These are phyloP conservation scores for Nemania bipapillata DNA, from an alignment of 2,329 filamentous ascomycete genomes.

Conservation along the genomic window DNA sequence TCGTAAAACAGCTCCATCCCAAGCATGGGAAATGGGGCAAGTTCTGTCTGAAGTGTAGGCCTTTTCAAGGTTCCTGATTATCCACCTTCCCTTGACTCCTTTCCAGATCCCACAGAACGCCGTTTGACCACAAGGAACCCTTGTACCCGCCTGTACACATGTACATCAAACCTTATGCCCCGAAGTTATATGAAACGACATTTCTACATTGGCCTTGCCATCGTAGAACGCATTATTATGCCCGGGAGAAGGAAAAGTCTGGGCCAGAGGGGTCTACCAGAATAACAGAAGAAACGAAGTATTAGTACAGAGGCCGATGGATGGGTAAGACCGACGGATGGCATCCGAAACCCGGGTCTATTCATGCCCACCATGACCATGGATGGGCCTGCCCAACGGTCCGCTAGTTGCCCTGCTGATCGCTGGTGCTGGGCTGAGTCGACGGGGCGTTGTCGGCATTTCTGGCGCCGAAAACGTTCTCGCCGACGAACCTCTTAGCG, in stretches of 20 bases:
- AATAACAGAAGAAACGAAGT: slow-evolving; percentile 31
- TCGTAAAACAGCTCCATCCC: slow-evolving; percentile 34
- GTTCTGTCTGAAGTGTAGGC: slow-evolving; percentile 9
- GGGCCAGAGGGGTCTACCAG: neutral
- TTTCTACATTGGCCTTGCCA: slow-evolving; percentile 8
- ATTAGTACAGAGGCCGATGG: slow-evolving; percentile 32
- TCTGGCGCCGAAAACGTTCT: slow-evolving; percentile 56
- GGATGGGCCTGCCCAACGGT: slow-evolving; percentile 4
- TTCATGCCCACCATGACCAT: neutral
- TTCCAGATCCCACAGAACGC: slow-evolving; percentile 42
- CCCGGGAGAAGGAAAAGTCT: neutral
- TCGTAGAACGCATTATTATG: slow-evolving; percentile 4
- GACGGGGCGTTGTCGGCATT: slow-evolving; percentile 32
- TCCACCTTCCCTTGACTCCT: slow-evolving; percentile 22
- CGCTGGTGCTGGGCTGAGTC: slow-evolving; percentile 1
- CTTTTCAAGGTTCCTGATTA: slow-evolving; percentile 17
- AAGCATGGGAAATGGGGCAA: neutral
- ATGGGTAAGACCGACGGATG: no score
- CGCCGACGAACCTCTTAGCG: slow-evolving; percentile 68
- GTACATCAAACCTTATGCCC: slow-evolving; percentile 15
- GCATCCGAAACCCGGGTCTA: slow-evolving; percentile 9
- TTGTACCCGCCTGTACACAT: slow-evolving; percentile 8
- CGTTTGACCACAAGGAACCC: slow-evolving; percentile 28
- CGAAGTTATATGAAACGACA: neutral
- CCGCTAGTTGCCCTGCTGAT: slow-evolving; percentile 3